Evolutionary conservation across 352 stramenopile genomes (phyloP).

Genomic region (Phytophthora sansomeana): DNA sequence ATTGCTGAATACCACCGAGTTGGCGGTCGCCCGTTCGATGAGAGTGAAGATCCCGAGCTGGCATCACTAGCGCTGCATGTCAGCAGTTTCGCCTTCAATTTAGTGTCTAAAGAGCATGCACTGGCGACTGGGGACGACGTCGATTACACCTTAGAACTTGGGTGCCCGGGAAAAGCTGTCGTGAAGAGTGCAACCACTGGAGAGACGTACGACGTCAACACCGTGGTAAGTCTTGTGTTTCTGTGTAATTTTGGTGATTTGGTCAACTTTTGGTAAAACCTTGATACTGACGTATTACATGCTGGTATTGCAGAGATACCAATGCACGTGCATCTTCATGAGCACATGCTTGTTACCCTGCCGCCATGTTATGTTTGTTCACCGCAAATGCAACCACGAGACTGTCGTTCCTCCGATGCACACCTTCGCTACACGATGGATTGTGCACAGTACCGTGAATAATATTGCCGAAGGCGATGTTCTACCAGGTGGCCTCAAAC

Average conservation of each 20-base stretch:
- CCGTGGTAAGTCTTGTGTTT: neutral
- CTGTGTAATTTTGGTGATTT: neutral
- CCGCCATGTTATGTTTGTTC: slow-evolving; percentile 16
- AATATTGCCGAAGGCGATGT: slow-evolving; percentile 11
- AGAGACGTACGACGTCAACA: neutral
- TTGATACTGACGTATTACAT: no score
- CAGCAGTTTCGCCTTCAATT: neutral
- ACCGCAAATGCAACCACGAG: slow-evolving; percentile 3
- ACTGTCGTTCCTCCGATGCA: slow-evolving; percentile 10
- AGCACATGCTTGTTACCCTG: neutral
- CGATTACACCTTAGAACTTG: neutral
- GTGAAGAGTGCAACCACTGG: neutral
- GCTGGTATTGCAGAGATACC: no score
- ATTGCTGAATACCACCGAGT: neutral
- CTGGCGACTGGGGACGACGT: neutral
- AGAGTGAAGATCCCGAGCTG: neutral
- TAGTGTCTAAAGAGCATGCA: neutral
- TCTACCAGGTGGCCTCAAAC: neutral
- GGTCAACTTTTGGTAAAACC: neutral
- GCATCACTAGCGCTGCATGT: neutral
- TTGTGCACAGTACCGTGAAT: slow-evolving; percentile 2
- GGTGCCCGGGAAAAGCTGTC: neutral
- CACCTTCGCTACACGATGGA: neutral
- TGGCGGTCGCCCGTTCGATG: neutral
- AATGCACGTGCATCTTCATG: no score